Base-by-base conservation (phyloP, 805 yeast species). In the Candida silvatica region DNA sequence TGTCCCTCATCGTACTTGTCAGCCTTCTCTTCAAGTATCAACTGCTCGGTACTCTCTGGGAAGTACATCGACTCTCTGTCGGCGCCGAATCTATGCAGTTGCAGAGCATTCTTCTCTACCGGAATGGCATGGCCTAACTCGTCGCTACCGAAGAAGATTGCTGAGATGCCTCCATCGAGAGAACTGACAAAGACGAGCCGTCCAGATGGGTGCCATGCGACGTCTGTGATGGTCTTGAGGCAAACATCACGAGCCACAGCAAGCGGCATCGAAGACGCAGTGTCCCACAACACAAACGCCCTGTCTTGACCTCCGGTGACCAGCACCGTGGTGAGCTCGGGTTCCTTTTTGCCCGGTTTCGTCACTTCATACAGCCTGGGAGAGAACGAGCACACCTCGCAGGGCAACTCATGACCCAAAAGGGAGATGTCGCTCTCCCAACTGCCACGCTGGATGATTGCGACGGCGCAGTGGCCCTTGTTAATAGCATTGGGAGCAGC, bases 221-320 rank as follows among this genome's bases (percentile, higher is more conserved):
- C 61, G 55, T 90, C 98, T 0, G 96, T 86, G 20, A 92, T 80
- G 0, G 95, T 71, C 44, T 82, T 85, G 26, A 67, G 64, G 3
- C 81, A 71, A 12, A 90, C 69, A 42, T 88, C 94, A 27, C 74
- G 74, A 1, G 88, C 84, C 6, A 87, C 84, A 9, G 83, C 69
- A 32, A 92, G 56, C 1, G 98, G 97, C 33, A 84, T 67, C 4
- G 87, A 71, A 35, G 67, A 68, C 2, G 72, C 59, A 0, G 95
- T 90, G 48, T 77, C 78, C 98, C 98, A 90, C 5, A 90, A 64
- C 0, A 87, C 94, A 26, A 92, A 58, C 1, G 87, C 72, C 48
- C 84, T 77, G 57, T 90, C 98, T 58, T 90, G 97, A 8, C 97
- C 97, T 11, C 90, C 96, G 20, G 96, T 82, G 2, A 97, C 96